phyloP scores from a whole-genome alignment of 2,329 filamentous ascomycete genomes.

The Colletotrichum sp. region DNA sequence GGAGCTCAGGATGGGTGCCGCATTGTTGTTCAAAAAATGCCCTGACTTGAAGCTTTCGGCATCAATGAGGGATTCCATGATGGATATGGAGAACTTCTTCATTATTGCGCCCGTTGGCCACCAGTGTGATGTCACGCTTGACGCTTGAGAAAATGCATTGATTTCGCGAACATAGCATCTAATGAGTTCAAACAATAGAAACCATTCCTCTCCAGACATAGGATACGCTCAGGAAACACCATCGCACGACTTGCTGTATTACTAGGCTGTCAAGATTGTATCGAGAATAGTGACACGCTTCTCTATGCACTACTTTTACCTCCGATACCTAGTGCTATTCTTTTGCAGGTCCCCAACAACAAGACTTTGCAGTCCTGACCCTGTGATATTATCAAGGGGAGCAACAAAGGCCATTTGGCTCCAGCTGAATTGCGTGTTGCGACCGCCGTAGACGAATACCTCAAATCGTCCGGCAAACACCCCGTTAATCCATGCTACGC shows the following conservation, averaged over 20 bases:
- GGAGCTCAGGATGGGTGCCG: slow-evolving; percentile 56
- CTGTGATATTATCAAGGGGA: slow-evolving; percentile 38
- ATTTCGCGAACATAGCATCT: not conserved
- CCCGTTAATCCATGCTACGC: slow-evolving; percentile 52
- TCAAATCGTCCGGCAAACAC: slow-evolving; percentile 55
- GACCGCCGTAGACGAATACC: slow-evolving; percentile 58
- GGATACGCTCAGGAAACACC: too few relatives aligned
- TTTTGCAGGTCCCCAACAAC: not conserved
- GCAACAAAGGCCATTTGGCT: slow-evolving; percentile 63
- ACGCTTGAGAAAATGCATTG: not conserved
- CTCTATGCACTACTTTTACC: not conserved
- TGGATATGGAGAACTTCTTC: slow-evolving; percentile 37
- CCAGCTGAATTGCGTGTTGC: slow-evolving; percentile 57
- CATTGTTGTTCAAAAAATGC: slow-evolving; percentile 56
- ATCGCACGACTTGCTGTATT: not conserved
- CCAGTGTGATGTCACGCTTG: not conserved
- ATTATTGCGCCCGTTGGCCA: slow-evolving; percentile 16
- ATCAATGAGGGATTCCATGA: slow-evolving; percentile 39
- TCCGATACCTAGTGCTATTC: not conserved
- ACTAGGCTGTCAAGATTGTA: not conserved
- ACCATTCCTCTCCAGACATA: not conserved
- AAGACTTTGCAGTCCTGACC: not conserved
- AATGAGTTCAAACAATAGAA: not conserved
- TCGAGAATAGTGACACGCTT: not conserved
- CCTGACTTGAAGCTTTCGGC: slow-evolving; percentile 34